Conservation (phyloP, 2,329 filamentous ascomycete species). For the Aspergillus uvarum region DNA sequence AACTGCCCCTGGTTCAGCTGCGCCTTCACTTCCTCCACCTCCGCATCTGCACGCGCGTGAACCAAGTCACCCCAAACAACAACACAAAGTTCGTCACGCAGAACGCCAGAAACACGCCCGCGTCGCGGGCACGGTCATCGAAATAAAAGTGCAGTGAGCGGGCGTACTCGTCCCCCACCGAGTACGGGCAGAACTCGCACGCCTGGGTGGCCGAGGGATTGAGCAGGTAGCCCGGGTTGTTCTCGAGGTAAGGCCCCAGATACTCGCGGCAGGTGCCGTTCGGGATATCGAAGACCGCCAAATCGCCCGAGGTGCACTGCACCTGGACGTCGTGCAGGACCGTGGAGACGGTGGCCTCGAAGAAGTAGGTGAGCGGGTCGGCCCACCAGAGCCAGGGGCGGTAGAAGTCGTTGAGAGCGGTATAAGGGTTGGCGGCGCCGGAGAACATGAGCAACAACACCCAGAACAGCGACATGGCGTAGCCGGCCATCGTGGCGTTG, state of each 20-base stretch:
- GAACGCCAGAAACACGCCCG: too few species aligned
- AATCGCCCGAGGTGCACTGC: not conserved
- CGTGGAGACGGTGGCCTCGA: constrained; percentile 9
- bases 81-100: too few species aligned
- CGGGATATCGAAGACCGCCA: not conserved
- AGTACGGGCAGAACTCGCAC: not conserved
- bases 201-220: not conserved
- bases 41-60: too few species aligned
- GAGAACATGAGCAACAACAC: constrained; percentile 8
- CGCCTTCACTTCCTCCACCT: too few species aligned
- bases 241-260: not conserved
- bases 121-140: too few species aligned
- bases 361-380: not conserved
- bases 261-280: not conserved
- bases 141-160: too few species aligned
- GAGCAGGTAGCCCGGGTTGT: not conserved
- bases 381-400: not conserved
- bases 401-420: constrained; percentile 9
- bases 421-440: not conserved
- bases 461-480: constrained; percentile 13
- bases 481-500: constrained; percentile 10
- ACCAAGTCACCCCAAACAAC: too few species aligned
- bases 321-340: not conserved
- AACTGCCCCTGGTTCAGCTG: too few species aligned
- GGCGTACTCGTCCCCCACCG: not conserved